These are phyloP conservation scores for Globisporangium canariense DNA, from an alignment of 352 stramenopile genomes.

Conservation along the genomic window DNA sequence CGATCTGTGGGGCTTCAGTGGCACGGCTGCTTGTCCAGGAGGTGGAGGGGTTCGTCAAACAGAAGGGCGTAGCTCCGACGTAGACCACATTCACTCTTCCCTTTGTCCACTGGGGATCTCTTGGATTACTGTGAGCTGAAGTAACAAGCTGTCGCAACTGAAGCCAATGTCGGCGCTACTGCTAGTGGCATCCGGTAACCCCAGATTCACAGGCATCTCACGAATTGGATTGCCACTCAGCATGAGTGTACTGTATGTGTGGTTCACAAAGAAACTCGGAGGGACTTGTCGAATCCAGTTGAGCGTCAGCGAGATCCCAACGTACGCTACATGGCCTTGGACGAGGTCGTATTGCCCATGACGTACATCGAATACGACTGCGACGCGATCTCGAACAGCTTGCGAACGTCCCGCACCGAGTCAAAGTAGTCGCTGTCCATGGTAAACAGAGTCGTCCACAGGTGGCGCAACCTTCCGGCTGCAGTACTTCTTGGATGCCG, in stretches of 20 bases:
- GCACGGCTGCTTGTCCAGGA: not conserved
- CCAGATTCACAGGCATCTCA: not conserved
- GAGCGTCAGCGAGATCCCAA: not conserved
- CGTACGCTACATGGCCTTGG: not conserved
- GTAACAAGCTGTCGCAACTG: not conserved
- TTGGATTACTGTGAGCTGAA: not conserved
- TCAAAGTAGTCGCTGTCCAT: not conserved
- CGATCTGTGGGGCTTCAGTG: not conserved
- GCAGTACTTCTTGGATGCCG: not conserved
- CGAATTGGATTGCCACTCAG: conserved; percentile 1
- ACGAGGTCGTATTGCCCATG: not conserved
- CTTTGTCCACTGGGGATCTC: not conserved
- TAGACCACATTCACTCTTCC: not conserved
- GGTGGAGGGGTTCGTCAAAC: not conserved
- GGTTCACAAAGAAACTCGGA: not conserved
- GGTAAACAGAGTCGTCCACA: not conserved
- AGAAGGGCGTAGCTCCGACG: not conserved
- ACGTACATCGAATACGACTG: not conserved
- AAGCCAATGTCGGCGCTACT: not conserved
- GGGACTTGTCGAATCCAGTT: not conserved
- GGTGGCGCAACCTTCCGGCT: not conserved
- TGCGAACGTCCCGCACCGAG: not conserved
- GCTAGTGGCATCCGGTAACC: not conserved
- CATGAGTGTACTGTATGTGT: not conserved
- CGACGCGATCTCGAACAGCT: not conserved